Base-by-base conservation (phyloP, 1,284 basidiomycete genomes). In the Mycena sp. region DNA sequence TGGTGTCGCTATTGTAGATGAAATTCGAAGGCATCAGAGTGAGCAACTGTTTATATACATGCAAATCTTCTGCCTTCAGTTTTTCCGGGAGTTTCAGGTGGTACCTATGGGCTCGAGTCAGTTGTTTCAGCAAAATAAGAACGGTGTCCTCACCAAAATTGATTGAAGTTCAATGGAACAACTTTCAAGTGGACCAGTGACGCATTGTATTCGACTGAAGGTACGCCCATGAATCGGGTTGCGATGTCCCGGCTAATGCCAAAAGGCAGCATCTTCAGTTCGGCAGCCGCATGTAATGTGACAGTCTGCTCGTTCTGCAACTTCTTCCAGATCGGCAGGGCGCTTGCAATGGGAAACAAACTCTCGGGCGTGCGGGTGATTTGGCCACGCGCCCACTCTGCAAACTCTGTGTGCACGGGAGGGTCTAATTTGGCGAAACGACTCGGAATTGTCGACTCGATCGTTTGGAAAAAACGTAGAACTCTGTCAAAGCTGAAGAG, bases 241-340 rank as follows among this genome's bases (percentile, higher is more conserved):
- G 70, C 71, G 5, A 63, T 50, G 3, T 61, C 64, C 1, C 65
- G 17, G n/a, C 68, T 44, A 30, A 79, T 62, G 2, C 64, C 71
- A 2, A 37, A 23, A 1, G 79, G 78, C 14, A 80, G 67, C 70
- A 78, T 73, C 17, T 53, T 56, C 17, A 77, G 61, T 6, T 61
- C 68, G 12, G 70, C 57, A 19, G 75, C 76, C 4, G 72, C 25
- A 29, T 72, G 67, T 46, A 73, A 57, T 19, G 58, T 57, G 1
- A 59, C 59, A n/a, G 25, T 32, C 21, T 30, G 67, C 25, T 49
- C 54, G 57, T 57, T 43, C 35, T 50, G 63, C 12, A 68, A 65
- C 9, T 70, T 67, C 11, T 66, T 70, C 79, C 79, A 81, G 28
- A 81, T 73, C 14, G 78, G 79, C 41, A 80, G 70, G 26, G 46